Conservation (phyloP, 345 rosid species). For the Mercurialis annua region DNA sequence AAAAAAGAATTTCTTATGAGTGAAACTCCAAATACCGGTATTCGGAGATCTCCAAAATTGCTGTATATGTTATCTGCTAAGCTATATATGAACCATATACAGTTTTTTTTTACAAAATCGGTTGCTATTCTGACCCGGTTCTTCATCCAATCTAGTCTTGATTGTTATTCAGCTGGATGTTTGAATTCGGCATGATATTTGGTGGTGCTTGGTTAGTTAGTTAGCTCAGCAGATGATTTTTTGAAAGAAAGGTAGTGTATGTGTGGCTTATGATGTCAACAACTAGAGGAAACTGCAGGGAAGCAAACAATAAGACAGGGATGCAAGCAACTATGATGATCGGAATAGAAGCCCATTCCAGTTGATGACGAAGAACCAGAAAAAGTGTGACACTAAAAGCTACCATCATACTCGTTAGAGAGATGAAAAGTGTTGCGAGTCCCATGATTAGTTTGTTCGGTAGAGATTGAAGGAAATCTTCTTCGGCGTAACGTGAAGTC, state of each 20-base stretch:
- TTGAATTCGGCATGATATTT: background rate
- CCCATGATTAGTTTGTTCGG: constrained; percentile 14
- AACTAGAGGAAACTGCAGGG: constrained; percentile 10
- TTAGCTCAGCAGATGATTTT: constrained; percentile 10
- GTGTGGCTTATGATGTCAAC: constrained; percentile 6
- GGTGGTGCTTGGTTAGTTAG: background rate
- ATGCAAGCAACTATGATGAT: background rate
- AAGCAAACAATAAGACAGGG: constrained; percentile 7
- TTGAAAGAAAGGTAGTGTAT: background rate
- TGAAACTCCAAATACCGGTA: background rate
- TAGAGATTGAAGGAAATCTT: constrained; percentile 15
- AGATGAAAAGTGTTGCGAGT: constrained; percentile 9
- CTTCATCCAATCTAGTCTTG: background rate
- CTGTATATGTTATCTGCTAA: background rate
- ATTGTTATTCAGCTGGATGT: background rate
- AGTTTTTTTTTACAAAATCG: background rate
- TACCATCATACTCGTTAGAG: constrained; percentile 13
- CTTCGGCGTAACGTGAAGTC: constrained; percentile 9
- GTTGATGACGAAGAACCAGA: background rate
- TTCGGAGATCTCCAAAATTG: background rate
- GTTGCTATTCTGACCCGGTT: background rate
- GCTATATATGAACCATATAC: background rate
- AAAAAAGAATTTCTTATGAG: background rate
- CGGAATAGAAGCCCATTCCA: constrained; percentile 5
- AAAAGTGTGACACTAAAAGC: constrained; percentile 8